phyloP scores from a whole-genome alignment of 345 rosid genomes.

The Mercurialis annua region DNA sequence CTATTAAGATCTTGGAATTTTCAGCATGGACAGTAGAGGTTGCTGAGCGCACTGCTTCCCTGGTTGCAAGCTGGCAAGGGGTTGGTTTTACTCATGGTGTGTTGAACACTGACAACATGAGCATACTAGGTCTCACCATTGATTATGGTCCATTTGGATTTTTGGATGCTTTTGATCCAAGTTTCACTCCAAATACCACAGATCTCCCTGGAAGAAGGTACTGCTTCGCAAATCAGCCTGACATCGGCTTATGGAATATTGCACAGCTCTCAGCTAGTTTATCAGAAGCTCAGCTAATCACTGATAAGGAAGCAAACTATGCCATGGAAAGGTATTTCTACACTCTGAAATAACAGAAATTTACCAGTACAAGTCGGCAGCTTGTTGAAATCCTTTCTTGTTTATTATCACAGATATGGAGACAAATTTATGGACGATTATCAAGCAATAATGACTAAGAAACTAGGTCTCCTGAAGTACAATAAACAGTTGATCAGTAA shows the following conservation, averaged over 20 bases:
- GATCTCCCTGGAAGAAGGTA: constrained; percentile 98
- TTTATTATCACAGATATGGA: constrained; percentile 57
- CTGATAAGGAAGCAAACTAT: constrained; percentile 77
- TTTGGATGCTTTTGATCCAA: constrained; percentile 96
- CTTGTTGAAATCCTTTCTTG: constrained; percentile 2
- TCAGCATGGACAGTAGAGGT: constrained; percentile 94
- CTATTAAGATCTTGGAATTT: constrained; percentile 17
- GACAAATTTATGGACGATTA: constrained; percentile 94
- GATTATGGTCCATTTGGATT: constrained; percentile 99
- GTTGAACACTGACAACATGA: constrained; percentile 97
- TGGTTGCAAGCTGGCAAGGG: constrained; percentile 94
- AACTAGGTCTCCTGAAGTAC: constrained; percentile 90
- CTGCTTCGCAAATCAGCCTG: constrained; percentile 97
- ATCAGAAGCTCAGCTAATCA: constrained; percentile 64
- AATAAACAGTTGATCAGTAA: constrained; percentile 77
- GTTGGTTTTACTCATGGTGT: constrained; percentile 99
- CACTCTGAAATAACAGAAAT: background rate
- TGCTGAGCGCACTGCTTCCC: constrained; percentile 83
- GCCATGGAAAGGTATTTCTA: constrained; percentile 79
- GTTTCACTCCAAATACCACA: constrained; percentile 93
- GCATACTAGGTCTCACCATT: constrained; percentile 89
- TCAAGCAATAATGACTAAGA: constrained; percentile 81
- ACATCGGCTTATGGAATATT: constrained; percentile 88
- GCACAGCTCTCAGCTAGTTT: constrained; percentile 76
- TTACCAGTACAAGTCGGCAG: background rate